Evolutionary conservation across 2,329 filamentous ascomycete genomes (phyloP), one percentile per base, ranked within the genome.

Genomic region (Pochonia chlamydosporia): DNA sequence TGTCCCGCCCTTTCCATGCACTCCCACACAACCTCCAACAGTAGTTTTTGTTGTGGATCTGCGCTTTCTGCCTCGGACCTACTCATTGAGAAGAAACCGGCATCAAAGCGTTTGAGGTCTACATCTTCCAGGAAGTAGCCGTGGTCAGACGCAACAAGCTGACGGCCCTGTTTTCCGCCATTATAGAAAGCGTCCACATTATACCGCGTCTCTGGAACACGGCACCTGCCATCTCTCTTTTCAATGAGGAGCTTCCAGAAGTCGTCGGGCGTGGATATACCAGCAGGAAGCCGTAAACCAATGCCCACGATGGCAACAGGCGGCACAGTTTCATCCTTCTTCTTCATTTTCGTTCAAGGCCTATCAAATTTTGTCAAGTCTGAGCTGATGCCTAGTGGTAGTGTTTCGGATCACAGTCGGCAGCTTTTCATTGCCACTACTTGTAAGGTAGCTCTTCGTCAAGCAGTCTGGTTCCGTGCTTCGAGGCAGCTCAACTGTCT

Each of bases 31-130:
- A 64, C 60, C 43, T 64, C 56, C 0, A 63, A 51, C 16, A 59
- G 21, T 25, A 59, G 46, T 4, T 60, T 46, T 25, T 60, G 58
- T 43, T 64, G 61, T 1, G 58, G 59, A 52, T 68, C 65, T 46
- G 64, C 55, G 3, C 39, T 47, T 20, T 56, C 57, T 3, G 56
- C 57, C 40, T 65, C 63, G 18, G 54, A 6, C 11, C 43, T 47
- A 2, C 46, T 56, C 48, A 67, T 58, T 3, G 55, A 59, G 49
- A 63, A 67, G 49, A 67, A 65, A 8, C 54, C 56, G 1, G 61
- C 47, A 46, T 68, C 64, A 11, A 65, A 49, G n/a, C 53, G 39
- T 3, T 51, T 44, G 3, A 63, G 46, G 18, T 65, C 53, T 3
- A n/a, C n/a, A n/a, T 51, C 30, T 4, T 58, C 46, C 1, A 66